phyloP scores from a whole-genome alignment of 441 rosid genomes.

The Adansonia madagascariensis region DNA sequence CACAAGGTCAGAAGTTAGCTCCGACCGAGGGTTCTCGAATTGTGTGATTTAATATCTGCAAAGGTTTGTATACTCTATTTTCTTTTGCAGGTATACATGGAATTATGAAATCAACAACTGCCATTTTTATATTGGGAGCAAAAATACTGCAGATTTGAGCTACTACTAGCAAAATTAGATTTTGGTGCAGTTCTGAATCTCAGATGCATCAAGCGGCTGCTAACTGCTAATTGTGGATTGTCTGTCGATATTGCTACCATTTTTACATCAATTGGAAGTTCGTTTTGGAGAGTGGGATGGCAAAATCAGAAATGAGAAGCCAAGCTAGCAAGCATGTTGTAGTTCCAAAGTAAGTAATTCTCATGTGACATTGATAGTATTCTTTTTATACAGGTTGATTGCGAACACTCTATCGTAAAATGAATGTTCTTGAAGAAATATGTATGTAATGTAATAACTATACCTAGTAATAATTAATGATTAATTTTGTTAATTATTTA shows the following conservation, averaged over 20 bases:
- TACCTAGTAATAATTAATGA: too few species aligned
- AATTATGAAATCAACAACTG: not conserved
- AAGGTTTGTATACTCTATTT: constrained; percentile 12
- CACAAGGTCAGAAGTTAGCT: constrained; percentile 4
- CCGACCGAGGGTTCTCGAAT: not conserved
- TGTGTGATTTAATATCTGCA: constrained; percentile 3
- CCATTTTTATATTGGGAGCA: not conserved
- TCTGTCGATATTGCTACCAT: not conserved
- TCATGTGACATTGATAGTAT: not conserved
- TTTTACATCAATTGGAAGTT: not conserved
- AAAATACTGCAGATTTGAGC: constrained; percentile 1
- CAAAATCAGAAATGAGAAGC: constrained; percentile 1
- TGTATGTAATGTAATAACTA: not conserved
- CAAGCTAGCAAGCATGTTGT: not conserved
- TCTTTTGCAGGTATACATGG: constrained; percentile 20
- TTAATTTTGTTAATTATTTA: too few species aligned
- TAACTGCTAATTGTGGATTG: not conserved
- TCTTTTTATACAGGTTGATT: not conserved
- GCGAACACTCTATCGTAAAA: not conserved
- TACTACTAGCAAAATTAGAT: not conserved
- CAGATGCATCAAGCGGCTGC: not conserved
- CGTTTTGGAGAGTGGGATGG: not conserved
- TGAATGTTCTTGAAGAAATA: not conserved
- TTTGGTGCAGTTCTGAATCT: not conserved
- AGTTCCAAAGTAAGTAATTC: constrained; percentile 1